These are phyloP conservation scores for Sinapis alba DNA, from an alignment of 441 rosid genomes.

Conservation along the genomic window DNA sequence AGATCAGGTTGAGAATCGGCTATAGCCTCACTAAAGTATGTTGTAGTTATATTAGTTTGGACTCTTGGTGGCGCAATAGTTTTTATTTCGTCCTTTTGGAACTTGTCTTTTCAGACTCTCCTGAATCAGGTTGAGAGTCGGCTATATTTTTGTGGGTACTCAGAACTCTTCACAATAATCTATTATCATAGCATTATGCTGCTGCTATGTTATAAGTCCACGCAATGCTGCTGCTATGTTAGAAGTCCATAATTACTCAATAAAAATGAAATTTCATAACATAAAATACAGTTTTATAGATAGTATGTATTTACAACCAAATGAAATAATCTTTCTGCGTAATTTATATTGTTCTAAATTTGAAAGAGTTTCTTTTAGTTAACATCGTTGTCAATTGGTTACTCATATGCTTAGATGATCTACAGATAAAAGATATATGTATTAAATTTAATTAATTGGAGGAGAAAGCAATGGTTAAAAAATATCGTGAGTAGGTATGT, in stretches of 20 bases:
- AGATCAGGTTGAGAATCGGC: no score
- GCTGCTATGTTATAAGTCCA: not conserved
- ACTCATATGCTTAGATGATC: not conserved
- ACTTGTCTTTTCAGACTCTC: not conserved
- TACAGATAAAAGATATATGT: not conserved
- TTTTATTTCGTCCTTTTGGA: no score
- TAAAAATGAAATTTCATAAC: not conserved
- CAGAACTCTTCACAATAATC: not conserved
- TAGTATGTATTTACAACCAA: not conserved
- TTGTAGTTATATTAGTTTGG: no score
- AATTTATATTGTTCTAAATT: not conserved
- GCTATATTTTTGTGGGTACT: not conserved
- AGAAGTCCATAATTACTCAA: not conserved
- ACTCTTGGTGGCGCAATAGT: no score
- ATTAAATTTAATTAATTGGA: not conserved
- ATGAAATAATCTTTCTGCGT: not conserved
- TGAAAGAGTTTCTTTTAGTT: not conserved
- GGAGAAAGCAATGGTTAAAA: not conserved
- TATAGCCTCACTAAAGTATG: no score
- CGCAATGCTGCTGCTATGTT: no score
- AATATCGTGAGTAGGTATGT: slow-evolving; percentile 25
- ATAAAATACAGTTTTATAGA: not conserved
- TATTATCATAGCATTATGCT: no score
- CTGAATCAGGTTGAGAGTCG: not conserved
- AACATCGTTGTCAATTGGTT: slow-evolving; percentile 1